These are phyloP conservation scores for Aspergillus udagawae DNA, from an alignment of 2,329 filamentous ascomycete species.

Conservation along the genomic window DNA sequence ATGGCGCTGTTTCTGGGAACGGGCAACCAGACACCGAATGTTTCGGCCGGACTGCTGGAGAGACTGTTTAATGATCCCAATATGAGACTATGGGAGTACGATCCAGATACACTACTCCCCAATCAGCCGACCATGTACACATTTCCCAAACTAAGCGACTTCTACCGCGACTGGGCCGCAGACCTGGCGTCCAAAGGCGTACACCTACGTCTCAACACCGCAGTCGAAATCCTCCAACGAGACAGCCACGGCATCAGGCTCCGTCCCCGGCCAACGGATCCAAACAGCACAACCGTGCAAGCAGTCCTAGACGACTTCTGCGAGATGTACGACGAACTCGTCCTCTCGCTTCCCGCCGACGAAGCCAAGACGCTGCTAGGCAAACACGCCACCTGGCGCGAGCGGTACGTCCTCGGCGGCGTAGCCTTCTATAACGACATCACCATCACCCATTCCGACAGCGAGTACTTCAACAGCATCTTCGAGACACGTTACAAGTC, in stretches of 20 bases:
- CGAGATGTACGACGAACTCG: slow-evolving; percentile 55
- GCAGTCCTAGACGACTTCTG: slow-evolving; percentile 21
- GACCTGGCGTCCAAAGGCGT: slow-evolving; percentile 52
- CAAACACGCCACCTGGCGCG: slow-evolving; percentile 53
- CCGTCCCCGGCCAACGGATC: slow-evolving; percentile 18
- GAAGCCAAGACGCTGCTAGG: slow-evolving; percentile 53
- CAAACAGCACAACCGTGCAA: background rate
- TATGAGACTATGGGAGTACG: slow-evolving; percentile 59
- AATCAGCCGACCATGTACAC: slow-evolving; percentile 57
- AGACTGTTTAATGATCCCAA: slow-evolving; percentile 56
- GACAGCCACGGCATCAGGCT: slow-evolving; percentile 50
- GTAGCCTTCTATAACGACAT: slow-evolving; percentile 63
- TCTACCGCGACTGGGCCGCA: slow-evolving; percentile 54
- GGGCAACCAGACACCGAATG: slow-evolving; percentile 69
- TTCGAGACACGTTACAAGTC: slow-evolving; percentile 54
- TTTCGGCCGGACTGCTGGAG: slow-evolving; percentile 65
- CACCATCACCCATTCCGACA: slow-evolving; percentile 58
- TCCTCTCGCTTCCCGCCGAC: slow-evolving; percentile 55
- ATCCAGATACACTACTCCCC: slow-evolving; percentile 51
- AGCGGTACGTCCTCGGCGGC: slow-evolving; percentile 65
- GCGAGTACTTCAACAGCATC: slow-evolving; percentile 54
- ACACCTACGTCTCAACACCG: slow-evolving; percentile 45
- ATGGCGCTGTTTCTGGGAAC: slow-evolving; percentile 71
- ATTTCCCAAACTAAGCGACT: slow-evolving; percentile 56
- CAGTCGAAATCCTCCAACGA: slow-evolving; percentile 43